Evolutionary conservation across 1,284 basidiomycete genomes (phyloP), one percentile per base, ranked within the genome.

Genomic region (Vanrija sp.): DNA sequence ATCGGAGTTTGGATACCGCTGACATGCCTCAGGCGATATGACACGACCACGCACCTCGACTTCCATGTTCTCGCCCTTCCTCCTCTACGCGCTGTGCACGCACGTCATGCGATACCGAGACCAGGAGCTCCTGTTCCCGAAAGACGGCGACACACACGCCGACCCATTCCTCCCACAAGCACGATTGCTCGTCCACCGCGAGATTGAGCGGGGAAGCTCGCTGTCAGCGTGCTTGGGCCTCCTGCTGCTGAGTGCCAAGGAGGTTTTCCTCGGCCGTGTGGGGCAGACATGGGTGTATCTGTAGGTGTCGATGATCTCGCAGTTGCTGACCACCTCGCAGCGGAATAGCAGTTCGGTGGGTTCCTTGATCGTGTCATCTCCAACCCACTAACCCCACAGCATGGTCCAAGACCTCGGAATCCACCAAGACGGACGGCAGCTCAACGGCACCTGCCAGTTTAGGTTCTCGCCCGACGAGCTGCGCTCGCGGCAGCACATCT

Each of bases 391-490:
- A 36, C 18, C n/a, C 16, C 35, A 16, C 38, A 39, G 47, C 15
- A 49, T 49, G 47, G 20, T 49, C n/a, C 47, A 49, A 19, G 47
- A 49, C 22, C 47, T 49, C 12, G 47, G 47, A 5, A 49, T 49
- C 38, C 47, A 49, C 24, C 47, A 41, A 7, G 47, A 49, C 37
- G 47, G 47, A 14, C 35, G 37, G 22, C 31, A 31, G 31, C 31
- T 31, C 31, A 22, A 38, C 19, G 22, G 22, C 16, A 23, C 31
- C 9, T 24, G 36, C n/a, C 19, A 20, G 16, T 16, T 38, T 10
- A 24, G 22, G 18, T 37, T 38, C 20, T n/a, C 18, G 1, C 22
- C 36, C 2, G 47, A 49, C 15, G 47, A 37, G 23, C 19, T 41
- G 18, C 23, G 41, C 19, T 41, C 23, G 15, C 47, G 47, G 22